Conservation (phyloP, 768 basidiomycete species). For the Boletus sp. region DNA sequence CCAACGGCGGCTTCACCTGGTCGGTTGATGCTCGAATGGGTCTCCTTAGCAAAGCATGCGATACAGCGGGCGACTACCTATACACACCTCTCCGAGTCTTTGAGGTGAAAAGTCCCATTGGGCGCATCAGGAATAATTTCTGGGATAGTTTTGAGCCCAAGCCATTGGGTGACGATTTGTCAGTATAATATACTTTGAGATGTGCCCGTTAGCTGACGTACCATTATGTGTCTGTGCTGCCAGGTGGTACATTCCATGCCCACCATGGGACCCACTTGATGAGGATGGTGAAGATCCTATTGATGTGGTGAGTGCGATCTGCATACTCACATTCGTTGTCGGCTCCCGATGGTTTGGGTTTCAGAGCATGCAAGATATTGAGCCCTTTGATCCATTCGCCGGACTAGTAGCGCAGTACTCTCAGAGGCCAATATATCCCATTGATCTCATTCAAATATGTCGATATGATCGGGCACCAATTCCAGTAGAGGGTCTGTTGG, state of each 20-base stretch:
- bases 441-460: no score
- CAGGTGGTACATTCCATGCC: conserved; percentile 19
- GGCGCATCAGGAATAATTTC: conserved; percentile 5
- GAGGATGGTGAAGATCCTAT: conserved; percentile 24
- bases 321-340: neutral
- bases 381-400: no score
- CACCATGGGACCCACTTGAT: conserved; percentile 30
- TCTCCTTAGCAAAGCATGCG: conserved; percentile 18
- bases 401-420: no score
- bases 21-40: conserved; percentile 10
- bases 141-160: neutral
- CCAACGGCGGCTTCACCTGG: conserved; percentile 13
- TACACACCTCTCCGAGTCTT: conserved; percentile 28
- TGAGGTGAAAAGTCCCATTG: conserved; percentile 13
- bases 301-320: conserved; percentile 12
- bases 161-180: conserved; percentile 6
- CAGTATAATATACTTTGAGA: conserved; percentile 3
- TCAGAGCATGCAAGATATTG: neutral
- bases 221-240: no score
- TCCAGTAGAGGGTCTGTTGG: no score
- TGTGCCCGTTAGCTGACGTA: neutral
- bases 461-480: no score
- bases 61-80: conserved; percentile 5
- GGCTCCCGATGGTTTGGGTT: neutral
- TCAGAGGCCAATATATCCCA: no score